These are phyloP conservation scores for Bruguiera sexangula DNA, from an alignment of 345 rosid genomes.

Conservation along the genomic window DNA sequence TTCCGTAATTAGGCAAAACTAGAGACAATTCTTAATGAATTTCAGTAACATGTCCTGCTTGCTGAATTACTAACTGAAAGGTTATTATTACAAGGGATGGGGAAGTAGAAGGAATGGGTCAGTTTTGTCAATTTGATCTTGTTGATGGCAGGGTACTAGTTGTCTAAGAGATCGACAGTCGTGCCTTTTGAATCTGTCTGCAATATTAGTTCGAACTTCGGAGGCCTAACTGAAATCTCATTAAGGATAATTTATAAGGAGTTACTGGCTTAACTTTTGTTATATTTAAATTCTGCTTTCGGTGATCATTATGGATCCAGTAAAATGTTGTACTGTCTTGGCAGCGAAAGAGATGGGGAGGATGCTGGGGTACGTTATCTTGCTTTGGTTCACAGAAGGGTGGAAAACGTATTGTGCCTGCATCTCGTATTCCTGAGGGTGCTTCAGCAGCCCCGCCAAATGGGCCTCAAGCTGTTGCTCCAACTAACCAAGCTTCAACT, in stretches of 20 bases:
- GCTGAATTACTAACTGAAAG: too few relatives aligned
- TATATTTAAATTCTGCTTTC: not conserved
- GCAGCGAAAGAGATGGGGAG: conserved; percentile 87
- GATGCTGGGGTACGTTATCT: conserved; percentile 76
- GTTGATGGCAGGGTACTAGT: too few relatives aligned
- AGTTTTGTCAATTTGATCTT: too few relatives aligned
- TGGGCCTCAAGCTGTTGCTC: conserved; percentile 60
- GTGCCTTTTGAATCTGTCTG: too few relatives aligned
- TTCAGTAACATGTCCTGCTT: too few relatives aligned
- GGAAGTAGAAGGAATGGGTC: too few relatives aligned
- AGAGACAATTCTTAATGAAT: too few relatives aligned
- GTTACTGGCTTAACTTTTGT: not conserved
- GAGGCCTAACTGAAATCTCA: too few relatives aligned
- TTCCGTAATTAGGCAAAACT: too few relatives aligned
- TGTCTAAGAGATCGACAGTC: too few relatives aligned
- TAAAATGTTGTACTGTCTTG: conserved; percentile 17
- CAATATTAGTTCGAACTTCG: too few relatives aligned
- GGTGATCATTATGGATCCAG: conserved; percentile 5
- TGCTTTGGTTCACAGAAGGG: conserved; percentile 82
- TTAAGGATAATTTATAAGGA: not conserved
- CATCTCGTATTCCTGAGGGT: conserved; percentile 74
- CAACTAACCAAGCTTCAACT: conserved; percentile 58
- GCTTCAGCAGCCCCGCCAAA: conserved; percentile 62
- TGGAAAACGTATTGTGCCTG: conserved; percentile 85
- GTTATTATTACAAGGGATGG: too few relatives aligned